Conservation (phyloP, 1,284 basidiomycete species). For the Cryptococcus maquisensis region DNA sequence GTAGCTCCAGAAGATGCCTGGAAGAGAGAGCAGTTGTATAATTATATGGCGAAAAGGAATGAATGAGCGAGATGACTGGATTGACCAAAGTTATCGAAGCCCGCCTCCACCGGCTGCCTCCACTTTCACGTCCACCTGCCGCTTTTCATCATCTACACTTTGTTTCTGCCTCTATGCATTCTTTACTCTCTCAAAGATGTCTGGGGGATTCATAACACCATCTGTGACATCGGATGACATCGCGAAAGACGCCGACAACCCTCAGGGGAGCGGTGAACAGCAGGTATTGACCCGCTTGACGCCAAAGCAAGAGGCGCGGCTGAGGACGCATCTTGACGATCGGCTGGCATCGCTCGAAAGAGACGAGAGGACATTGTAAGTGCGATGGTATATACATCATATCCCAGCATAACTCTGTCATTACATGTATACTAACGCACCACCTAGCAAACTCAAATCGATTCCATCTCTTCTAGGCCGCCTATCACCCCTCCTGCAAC, state of each 20-base stretch:
- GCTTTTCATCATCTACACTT: neutral
- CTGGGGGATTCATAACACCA: neutral
- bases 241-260: neutral
- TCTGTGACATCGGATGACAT: neutral
- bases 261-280: neutral
- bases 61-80: neutral
- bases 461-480: conserved; percentile 19
- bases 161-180: neutral
- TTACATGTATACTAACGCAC: neutral
- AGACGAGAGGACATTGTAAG: conserved; percentile 33
- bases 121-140: neutral
- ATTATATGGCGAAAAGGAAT: neutral
- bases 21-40: neutral
- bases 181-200: neutral
- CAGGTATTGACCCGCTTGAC: conserved; percentile 15
- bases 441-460: conserved; percentile 20
- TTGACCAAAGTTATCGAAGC: neutral
- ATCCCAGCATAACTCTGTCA: neutral
- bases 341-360: conserved; percentile 24
- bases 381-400: neutral
- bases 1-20: neutral
- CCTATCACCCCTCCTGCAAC: conserved; percentile 21
- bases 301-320: conserved; percentile 16
- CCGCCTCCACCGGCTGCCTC: neutral
- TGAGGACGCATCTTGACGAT: conserved; percentile 29